A percentile compares a stretch with the other conserved stretches of the same genome.
Evolutionary conservation across 768 basidiomycete species (phyloP).

Genomic region (Tubosaeta brunneosetosa): DNA sequence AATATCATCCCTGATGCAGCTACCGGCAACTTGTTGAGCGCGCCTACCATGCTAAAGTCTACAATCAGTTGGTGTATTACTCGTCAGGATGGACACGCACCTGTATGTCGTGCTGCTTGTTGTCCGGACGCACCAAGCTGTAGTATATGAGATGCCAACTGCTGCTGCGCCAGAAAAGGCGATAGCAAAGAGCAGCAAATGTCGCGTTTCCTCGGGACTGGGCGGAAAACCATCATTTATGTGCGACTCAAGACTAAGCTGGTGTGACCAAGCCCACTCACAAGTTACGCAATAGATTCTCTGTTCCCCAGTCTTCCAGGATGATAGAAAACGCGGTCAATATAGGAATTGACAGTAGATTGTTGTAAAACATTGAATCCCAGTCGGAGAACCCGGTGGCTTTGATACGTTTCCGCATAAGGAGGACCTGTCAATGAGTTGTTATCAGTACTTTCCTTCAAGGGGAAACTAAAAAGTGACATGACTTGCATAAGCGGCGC

Average conservation of each 20-base stretch:
- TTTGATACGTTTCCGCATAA: conserved; percentile 97
- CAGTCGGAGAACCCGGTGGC: conserved; percentile 92
- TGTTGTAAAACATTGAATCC: conserved; percentile 99
- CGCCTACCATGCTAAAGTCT: conserved; percentile 82
- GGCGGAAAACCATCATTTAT: background rate
- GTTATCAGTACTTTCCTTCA: conserved; percentile 3
- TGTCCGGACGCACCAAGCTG: conserved; percentile 95
- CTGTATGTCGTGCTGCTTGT: conserved; percentile 99
- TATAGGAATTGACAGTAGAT: conserved; percentile 90
- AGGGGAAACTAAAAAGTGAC: background rate
- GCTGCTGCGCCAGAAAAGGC: conserved; percentile 97
- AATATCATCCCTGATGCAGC: conserved; percentile 99
- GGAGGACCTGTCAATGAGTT: conserved; percentile 58
- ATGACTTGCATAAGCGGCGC: conserved; percentile 79
- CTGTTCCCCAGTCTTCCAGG: conserved; percentile 84
- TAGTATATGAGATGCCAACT: conserved; percentile 96
- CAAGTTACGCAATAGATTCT: conserved; percentile 82
- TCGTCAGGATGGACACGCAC: conserved; percentile 33
- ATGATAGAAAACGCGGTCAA: conserved; percentile 76
- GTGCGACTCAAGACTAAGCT: background rate
- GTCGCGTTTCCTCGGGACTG: conserved; percentile 81
- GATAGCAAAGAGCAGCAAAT: conserved; percentile 78
- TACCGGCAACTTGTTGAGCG: conserved; percentile 95
- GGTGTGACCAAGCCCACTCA: conserved; percentile 40
- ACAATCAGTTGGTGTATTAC: conserved; percentile 6